Base-by-base conservation (phyloP, 331 rosid genomes). In the Cydonia oblonga region DNA sequence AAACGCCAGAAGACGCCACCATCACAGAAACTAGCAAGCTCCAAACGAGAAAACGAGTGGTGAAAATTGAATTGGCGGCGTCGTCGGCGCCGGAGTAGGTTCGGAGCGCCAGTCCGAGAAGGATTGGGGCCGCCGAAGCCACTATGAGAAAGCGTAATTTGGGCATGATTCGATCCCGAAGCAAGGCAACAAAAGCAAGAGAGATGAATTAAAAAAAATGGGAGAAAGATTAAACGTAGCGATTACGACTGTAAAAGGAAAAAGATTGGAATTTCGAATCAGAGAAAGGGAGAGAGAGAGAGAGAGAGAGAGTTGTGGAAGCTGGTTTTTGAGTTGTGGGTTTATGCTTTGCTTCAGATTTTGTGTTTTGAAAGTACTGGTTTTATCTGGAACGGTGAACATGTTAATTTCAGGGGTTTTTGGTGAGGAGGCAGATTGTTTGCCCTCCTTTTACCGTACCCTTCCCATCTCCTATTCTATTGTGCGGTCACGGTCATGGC, bases 201-300 rank as follows among this genome's bases (percentile, higher is more conserved):
- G 60, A 25, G 65, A 66, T 7, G n/a, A 69, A 69, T 29, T n/a
- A n/a, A n/a, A 63, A 56, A 52, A 25, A 67, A n/a, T 61, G 75
- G 30, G 10, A 49, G 53, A 75, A 61, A 52, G 53, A 78, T 20
- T 14, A 32, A 83, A 89, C 93, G 82, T 86, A 90, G 96, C 97
- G 78, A 82, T 70, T 79, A 79, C 78, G 73, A 78, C 71, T 73
- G 75, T 23, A 30, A 77, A 70, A 24, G 74, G 75, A 69, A 11
- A 69, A 83, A 28, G 85, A 73, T 87, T 66, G 81, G 96, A 90
- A 90, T 88, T 82, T 68, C 63, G 12, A 49, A 49, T 49, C 20
- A 0, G 14, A 54, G 75, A 33, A 2, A 25, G 20, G 0, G 28
- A 54, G 75, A 33, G 20, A 0, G 26, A n/a, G 32, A 4, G 60